Evolutionary conservation across 163 green algal species (phyloP), one percentile per base, ranked within the genome.

Genomic region (Chlorella variabilis): DNA sequence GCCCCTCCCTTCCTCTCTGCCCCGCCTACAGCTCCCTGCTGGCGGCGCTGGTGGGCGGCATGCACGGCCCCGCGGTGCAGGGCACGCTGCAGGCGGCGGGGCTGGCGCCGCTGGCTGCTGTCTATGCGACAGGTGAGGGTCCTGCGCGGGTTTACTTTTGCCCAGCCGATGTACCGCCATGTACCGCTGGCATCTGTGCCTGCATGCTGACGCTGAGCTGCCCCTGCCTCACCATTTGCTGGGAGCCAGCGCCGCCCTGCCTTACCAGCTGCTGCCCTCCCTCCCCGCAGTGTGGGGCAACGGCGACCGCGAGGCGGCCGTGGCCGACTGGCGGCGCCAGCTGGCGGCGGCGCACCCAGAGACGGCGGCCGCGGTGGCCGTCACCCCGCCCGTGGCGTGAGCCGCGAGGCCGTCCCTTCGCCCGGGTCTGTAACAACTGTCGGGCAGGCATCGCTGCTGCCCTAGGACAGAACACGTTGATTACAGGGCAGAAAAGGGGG

Each of bases 21-120:
- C 45, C 15, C 11, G 17, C 20, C 41, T 77, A 79, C 34, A 82
- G 75, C 34, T 80, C 84, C 0, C 78, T 85, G 17, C 59, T 89
- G 74, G 84, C 84, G 25, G 84, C 84, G 21, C 80, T 85, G 38
- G 69, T 84, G 3, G 84, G 84, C 31, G 84, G 84, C 51, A 67
- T 68, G 42, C 61, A 86, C 54, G 75, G 62, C 34, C 41, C 29
- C 4, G 68, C 67, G 6, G 80, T 86, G 80, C 51, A 68, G 75
- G 75, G 36, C 58, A 86, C 84, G 25, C 74, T 89, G 33, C 58
- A 83, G 51, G 51, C 58, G 2, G 69, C 83, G 33, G 83, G 83
- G 11, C 75, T 87, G 21, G 54, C 76, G 9, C 83, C 76, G 4
- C 59, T 87, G 20, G 66, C 83, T 9, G 68, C 68, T 6, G 54